Evolutionary conservation across 345 rosid species (phyloP).

Genomic region (Corchorus olitorius): DNA sequence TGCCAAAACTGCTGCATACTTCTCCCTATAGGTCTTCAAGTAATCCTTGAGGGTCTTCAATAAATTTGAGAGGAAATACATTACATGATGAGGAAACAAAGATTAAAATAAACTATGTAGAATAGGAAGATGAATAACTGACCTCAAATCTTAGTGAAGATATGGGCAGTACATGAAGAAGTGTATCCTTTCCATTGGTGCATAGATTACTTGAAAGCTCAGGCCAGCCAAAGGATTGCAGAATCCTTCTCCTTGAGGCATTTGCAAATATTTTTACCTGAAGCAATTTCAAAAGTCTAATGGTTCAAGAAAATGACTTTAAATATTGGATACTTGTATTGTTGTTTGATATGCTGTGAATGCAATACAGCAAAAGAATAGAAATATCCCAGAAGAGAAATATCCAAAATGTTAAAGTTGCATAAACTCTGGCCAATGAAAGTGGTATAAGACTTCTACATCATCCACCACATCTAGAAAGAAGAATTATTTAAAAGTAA

Average conservation of each 20-base stretch:
- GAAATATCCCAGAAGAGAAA: too few species aligned
- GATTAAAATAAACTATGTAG: too few species aligned
- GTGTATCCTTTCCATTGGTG: slow-evolving; percentile 59
- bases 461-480: background rate
- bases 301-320: background rate
- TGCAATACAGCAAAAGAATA: too few species aligned
- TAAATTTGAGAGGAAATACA: background rate
- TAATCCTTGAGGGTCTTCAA: slow-evolving; percentile 55
- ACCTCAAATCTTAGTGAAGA: slow-evolving; percentile 68
- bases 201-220: slow-evolving; percentile 61
- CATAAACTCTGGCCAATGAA: too few species aligned
- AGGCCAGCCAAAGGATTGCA: slow-evolving; percentile 70
- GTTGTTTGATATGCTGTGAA: too few species aligned
- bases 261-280: slow-evolving; percentile 70
- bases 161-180: slow-evolving; percentile 76
- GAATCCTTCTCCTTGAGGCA: slow-evolving; percentile 60
- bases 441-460: background rate
- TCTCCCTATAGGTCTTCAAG: slow-evolving; percentile 47
- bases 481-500: background rate
- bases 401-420: too few species aligned
- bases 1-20: slow-evolving; percentile 58
- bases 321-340: background rate
- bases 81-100: background rate
- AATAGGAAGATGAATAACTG: background rate
- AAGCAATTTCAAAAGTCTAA: slow-evolving; percentile 4